phyloP scores from a whole-genome alignment of 208 protist species.

The Acanthamoeba sp. region DNA sequence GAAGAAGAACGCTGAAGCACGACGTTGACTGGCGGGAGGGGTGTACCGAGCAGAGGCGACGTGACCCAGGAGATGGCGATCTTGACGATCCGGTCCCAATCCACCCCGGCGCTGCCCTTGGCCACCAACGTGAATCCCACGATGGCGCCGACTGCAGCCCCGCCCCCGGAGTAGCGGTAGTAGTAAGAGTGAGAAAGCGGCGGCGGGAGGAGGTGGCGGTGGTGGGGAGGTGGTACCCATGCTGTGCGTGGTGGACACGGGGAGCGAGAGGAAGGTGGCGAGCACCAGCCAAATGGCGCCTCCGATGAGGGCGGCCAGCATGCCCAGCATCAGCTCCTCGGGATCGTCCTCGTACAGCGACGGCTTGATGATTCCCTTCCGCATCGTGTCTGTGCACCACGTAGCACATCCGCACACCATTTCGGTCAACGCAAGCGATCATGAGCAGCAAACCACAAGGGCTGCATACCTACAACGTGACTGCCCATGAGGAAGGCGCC shows the following conservation, averaged over 20 bases:
- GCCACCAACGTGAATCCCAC: slow-evolving; percentile 67
- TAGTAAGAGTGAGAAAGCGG: no score
- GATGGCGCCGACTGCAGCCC: slow-evolving; percentile 31
- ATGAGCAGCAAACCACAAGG: no score
- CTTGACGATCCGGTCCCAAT: neutral
- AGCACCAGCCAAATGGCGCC: slow-evolving; percentile 48
- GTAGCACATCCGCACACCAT: no score
- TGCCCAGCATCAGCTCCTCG: slow-evolving; percentile 69
- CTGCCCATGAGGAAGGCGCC: slow-evolving; percentile 59
- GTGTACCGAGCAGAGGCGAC: neutral
- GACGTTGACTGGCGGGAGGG: neutral
- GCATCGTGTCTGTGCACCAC: slow-evolving; percentile 74
- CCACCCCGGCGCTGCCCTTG: neutral
- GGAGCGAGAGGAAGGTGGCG: slow-evolving; percentile 56
- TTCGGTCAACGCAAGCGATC: no score
- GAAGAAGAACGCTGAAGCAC: neutral
- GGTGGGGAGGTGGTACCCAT: no score
- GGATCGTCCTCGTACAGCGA: neutral
- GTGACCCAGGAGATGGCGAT: slow-evolving; percentile 12
- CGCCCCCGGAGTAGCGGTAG: no score
- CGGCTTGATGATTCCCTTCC: slow-evolving; percentile 58
- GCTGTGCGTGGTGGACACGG: slow-evolving; percentile 77
- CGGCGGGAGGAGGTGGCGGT: no score
- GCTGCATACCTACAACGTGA: slow-evolving; percentile 42
- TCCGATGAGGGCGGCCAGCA: slow-evolving; percentile 18